Evolutionary conservation across 345 rosid species (phyloP).

Genomic region (Eucalyptus tenuipes): DNA sequence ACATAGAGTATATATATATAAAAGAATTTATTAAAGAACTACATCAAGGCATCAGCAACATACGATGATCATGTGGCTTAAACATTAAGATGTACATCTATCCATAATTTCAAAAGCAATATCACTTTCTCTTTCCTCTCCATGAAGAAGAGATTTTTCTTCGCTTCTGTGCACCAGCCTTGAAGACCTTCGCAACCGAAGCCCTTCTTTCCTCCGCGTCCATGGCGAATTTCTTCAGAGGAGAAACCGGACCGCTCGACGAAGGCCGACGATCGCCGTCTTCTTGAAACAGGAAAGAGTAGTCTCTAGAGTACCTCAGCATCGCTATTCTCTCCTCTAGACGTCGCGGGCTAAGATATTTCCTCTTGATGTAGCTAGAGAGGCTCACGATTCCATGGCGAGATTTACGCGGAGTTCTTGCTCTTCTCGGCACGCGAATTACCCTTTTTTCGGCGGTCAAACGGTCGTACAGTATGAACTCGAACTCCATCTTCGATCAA

Average conservation of each 20-base stretch:
- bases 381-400: neutral
- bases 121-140: neutral
- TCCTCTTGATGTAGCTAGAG: neutral
- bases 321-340: neutral
- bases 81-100: neutral
- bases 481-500: neutral
- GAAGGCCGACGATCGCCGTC: neutral
- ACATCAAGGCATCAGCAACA: neutral
- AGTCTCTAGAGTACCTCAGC: neutral
- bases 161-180: neutral
- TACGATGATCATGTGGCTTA: neutral
- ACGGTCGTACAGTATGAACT: neutral
- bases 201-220: neutral
- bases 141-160: neutral
- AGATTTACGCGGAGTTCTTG: neutral
- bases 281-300: neutral
- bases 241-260: neutral
- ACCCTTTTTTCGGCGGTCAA: neutral
- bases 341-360: neutral
- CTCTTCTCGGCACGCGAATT: neutral
- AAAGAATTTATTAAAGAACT: neutral
- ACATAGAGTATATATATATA: neutral
- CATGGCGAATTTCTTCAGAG: neutral
- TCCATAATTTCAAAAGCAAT: neutral
- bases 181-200: neutral